phyloP scores from a whole-genome alignment of 305 asterid genomes.

The Solanum hybrid region DNA sequence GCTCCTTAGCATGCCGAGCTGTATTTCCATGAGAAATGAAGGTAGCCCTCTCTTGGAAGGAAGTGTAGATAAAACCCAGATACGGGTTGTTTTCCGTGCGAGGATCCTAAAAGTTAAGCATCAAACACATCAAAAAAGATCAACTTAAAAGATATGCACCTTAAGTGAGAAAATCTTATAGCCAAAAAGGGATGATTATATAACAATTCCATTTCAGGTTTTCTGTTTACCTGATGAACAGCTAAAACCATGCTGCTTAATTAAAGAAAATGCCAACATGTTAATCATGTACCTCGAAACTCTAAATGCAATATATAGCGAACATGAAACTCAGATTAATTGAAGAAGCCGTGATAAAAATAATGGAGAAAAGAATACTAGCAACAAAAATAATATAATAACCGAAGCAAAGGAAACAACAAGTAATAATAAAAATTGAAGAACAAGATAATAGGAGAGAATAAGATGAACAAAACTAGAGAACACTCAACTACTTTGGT shows the following conservation, averaged over 20 bases:
- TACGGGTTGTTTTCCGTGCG: slow-evolving; percentile 15
- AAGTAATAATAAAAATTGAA: neutral
- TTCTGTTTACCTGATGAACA: neutral
- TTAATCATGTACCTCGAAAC: neutral
- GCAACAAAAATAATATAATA: neutral
- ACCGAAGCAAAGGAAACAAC: neutral
- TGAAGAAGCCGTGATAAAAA: neutral
- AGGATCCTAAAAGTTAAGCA: slow-evolving; percentile 4
- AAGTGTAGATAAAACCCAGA: slow-evolving; percentile 13
- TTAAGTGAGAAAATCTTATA: neutral
- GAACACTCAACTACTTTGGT: neutral
- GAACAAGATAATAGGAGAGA: neutral
- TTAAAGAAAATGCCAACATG: neutral
- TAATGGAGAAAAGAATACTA: neutral
- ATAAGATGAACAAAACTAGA: neutral
- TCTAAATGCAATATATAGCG: neutral
- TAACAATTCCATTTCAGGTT: neutral
- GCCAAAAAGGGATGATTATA: neutral
- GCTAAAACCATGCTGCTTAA: neutral
- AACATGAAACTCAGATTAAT: neutral
- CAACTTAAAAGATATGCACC: neutral
- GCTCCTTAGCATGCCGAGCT: slow-evolving; percentile 14
- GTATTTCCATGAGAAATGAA: slow-evolving; percentile 15
- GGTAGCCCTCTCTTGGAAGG: slow-evolving; percentile 18
- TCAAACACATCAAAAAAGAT: neutral